phyloP scores from a whole-genome alignment of 2,329 filamentous ascomycete species.

The Arthrinium phaeospermum region DNA sequence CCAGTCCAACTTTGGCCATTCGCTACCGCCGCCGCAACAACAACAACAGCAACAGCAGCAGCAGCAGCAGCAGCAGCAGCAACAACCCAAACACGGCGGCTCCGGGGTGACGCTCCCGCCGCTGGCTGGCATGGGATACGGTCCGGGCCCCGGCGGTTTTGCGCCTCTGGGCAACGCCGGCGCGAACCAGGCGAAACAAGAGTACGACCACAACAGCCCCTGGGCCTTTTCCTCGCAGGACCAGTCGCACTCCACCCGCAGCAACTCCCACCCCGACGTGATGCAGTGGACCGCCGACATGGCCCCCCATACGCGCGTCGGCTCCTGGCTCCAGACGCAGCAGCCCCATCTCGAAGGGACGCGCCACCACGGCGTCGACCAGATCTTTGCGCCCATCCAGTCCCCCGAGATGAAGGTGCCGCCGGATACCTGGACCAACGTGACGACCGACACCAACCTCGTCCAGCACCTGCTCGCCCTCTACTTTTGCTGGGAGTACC shows the following conservation, averaged over 20 bases:
- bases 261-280: conserved; percentile 52
- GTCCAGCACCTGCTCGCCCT: conserved; percentile 68
- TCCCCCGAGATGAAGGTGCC: conserved; percentile 50
- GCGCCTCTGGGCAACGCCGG: conserved; percentile 40
- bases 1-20: conserved; percentile 31
- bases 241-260: conserved; percentile 52
- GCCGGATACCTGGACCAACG: conserved; percentile 61
- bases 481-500: conserved; percentile 80
- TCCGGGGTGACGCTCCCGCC: conserved; percentile 35
- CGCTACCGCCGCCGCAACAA: conserved; percentile 22
- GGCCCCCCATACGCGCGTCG: conserved; percentile 53
- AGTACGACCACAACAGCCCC: conserved; percentile 51
- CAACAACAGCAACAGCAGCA: too few relatives aligned
- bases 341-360: conserved; percentile 36
- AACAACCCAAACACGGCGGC: conserved; percentile 21
- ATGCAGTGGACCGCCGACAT: conserved; percentile 53
- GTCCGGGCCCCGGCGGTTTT: conserved; percentile 30
- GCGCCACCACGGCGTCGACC: conserved; percentile 50
- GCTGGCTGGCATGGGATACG: conserved; percentile 30
- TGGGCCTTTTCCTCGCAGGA: conserved; percentile 56
- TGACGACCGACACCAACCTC: conserved; percentile 62
- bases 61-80: not conserved
- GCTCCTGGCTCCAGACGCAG: conserved; percentile 55
- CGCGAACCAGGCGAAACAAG: conserved; percentile 40
- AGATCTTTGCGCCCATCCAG: conserved; percentile 54